Evolutionary conservation across 441 rosid genomes (phyloP).

Genomic region (Arabidopsis lyrata): DNA sequence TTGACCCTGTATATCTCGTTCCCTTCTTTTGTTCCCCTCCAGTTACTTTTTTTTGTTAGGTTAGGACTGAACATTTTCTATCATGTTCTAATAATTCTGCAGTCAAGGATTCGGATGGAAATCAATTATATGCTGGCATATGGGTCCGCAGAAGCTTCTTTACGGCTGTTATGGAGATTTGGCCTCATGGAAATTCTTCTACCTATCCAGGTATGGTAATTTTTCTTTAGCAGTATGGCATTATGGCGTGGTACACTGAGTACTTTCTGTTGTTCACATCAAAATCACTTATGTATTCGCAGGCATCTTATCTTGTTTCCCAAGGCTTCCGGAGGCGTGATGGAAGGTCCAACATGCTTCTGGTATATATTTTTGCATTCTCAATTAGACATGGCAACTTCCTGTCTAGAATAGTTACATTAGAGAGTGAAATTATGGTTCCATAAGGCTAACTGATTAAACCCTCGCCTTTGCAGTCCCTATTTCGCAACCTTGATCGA

Average conservation of each 20-base stretch:
- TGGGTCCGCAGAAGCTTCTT: constrained; percentile 59
- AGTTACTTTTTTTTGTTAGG: background rate
- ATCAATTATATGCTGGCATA: constrained; percentile 56
- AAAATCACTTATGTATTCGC: background rate
- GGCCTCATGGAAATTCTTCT: constrained; percentile 51
- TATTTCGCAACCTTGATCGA: constrained; percentile 66
- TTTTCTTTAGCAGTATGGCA: constrained; percentile 23
- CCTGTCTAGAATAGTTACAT: background rate
- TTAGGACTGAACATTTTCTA: constrained; percentile 15
- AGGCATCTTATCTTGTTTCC: constrained; percentile 71
- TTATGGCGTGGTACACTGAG: background rate
- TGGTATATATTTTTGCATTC: constrained; percentile 52
- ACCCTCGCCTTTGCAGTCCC: constrained; percentile 50
- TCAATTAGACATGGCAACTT: constrained; percentile 11
- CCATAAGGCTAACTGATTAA: constrained; percentile 8
- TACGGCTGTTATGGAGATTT: constrained; percentile 56
- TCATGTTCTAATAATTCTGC: constrained; percentile 23
- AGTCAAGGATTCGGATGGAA: constrained; percentile 55
- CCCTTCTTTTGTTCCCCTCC: constrained; percentile 23
- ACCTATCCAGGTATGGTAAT: constrained; percentile 51
- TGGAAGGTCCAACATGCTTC: constrained; percentile 75
- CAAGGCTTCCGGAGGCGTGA: constrained; percentile 69
- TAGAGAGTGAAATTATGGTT: background rate
- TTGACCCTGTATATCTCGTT: constrained; percentile 48
- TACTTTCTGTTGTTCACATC: background rate